These are phyloP conservation scores for Heliamphora exappendiculata DNA, from an alignment of 148 eudicot species.

Conservation along the genomic window DNA sequence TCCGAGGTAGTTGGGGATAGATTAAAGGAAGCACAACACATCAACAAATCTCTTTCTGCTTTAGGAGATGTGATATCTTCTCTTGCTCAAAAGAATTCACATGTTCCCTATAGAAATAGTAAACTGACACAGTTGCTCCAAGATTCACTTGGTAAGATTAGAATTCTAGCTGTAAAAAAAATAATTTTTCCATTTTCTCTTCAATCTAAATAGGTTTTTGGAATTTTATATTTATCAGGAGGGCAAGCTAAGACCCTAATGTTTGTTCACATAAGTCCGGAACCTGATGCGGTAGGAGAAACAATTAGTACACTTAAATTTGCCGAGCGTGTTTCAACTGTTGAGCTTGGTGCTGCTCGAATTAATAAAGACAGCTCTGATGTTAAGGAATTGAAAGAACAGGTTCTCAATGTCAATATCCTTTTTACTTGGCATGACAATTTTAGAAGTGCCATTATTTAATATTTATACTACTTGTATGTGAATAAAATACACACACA, in stretches of 20 bases:
- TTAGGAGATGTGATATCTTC: conserved; percentile 92
- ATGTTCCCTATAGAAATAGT: conserved; percentile 86
- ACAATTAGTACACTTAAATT: conserved; percentile 89
- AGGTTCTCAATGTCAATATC: conserved; percentile 34
- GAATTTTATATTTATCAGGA: conserved; percentile 30
- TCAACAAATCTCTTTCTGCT: conserved; percentile 87
- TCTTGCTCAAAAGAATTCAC: conserved; percentile 67
- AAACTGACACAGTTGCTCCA: conserved; percentile 92
- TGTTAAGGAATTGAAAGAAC: conserved; percentile 76
- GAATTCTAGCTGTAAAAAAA: background rate
- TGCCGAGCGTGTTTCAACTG: conserved; percentile 86
- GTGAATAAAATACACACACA: background rate
- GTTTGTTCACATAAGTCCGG: conserved; percentile 97
- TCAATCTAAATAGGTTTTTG: conserved; percentile 4
- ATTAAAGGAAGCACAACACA: conserved; percentile 88
- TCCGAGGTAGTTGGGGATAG: conserved; percentile 84
- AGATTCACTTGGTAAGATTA: conserved; percentile 74
- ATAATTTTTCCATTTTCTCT: background rate
- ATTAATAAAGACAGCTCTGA: conserved; percentile 61
- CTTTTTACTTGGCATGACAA: background rate
- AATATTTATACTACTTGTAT: background rate
- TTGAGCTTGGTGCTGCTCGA: conserved; percentile 91
- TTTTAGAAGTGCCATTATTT: background rate
- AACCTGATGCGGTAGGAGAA: conserved; percentile 74
- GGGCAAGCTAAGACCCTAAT: conserved; percentile 96